Evolutionary conservation across 1,284 basidiomycete species (phyloP), one percentile per base, ranked within the genome.

Genomic region (Filobasidium uniguttulatum): DNA sequence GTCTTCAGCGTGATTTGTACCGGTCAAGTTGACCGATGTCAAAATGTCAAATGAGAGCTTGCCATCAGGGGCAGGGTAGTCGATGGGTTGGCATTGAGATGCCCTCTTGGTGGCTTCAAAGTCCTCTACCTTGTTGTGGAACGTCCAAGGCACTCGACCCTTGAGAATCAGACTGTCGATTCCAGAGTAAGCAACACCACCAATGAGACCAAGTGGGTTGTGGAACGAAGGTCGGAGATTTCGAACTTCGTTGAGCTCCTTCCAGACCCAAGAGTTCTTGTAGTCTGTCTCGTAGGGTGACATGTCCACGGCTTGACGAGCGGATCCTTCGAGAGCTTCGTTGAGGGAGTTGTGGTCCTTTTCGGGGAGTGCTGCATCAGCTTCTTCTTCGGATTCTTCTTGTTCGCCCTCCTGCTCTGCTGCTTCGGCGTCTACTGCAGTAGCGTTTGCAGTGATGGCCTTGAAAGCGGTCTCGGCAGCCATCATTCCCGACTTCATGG

Each of bases 401-500:
- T 69, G 68, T 33, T n/a, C n/a, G 31, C 31, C 31, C n/a, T 56
- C 52, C 23, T 58, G 59, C 14, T 58, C 67, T 58, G 40, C 55
- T 26, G 50, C 55, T n/a, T 56, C 50, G 15, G 55, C 52, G 33
- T 61, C 52, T 15, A 48, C 55, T 28, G 26, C 49, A 14, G 12
- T 9, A 19, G 54, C 56, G n/a, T n/a, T n/a, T n/a, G n/a, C n/a
- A n/a, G n/a, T n/a, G 55, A 91, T 70, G 1, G 78, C 78, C 7
- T 81, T 75, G 59, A 77, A 88, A 0, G 86, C 85, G 0, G 84
- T 76, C 67, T 98, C 93, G 2, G 88, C 94, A 30, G 91, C 93
- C 19, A 97, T 74, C 82, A 97, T 97, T 19, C 93, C 89, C 38
- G 81, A 85, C 73, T 93, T 90, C 89, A 94, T 93, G n/a, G 93